A percentile compares a stretch with the other conserved stretches of the same genome.
Conservation (phyloP, 192 early-diverging fungal species). For the Coemansia sp. region DNA sequence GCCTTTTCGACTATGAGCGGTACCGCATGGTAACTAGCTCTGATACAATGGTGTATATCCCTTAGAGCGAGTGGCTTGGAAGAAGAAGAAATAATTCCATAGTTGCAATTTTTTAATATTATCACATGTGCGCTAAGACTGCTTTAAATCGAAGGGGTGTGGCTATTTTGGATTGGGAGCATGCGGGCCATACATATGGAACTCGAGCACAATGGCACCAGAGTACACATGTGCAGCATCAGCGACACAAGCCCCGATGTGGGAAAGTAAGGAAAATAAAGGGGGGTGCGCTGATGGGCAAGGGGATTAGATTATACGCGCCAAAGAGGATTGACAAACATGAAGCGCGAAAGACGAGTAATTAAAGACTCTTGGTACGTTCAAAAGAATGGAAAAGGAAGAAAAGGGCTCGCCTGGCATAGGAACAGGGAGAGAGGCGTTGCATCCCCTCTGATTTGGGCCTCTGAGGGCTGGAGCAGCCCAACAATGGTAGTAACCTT, state of each 20-base stretch:
- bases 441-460: background rate
- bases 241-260: background rate
- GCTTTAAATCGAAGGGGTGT: background rate
- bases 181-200: constrained; percentile 3
- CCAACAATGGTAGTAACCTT: background rate
- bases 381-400: background rate
- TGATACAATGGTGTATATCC: constrained; percentile 52
- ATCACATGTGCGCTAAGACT: background rate
- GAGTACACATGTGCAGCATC: background rate
- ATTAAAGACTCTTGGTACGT: background rate
- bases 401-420: background rate
- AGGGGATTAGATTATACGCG: background rate
- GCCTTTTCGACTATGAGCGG: constrained; percentile 58
- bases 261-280: constrained; percentile 6
- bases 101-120: background rate
- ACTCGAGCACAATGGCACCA: background rate
- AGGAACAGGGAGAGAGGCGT: background rate
- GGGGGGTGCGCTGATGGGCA: background rate
- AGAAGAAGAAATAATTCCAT: background rate
- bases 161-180: background rate
- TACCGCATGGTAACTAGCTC: constrained; percentile 52
- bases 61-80: background rate
- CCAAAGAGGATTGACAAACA: background rate
- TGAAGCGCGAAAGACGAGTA: background rate
- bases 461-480: background rate